Percentiles rank a stretch among this genome's conserved stretches.
Evolutionary conservation across 768 basidiomycete genomes (phyloP).

Genomic region (Thelephora aurantiotincta): DNA sequence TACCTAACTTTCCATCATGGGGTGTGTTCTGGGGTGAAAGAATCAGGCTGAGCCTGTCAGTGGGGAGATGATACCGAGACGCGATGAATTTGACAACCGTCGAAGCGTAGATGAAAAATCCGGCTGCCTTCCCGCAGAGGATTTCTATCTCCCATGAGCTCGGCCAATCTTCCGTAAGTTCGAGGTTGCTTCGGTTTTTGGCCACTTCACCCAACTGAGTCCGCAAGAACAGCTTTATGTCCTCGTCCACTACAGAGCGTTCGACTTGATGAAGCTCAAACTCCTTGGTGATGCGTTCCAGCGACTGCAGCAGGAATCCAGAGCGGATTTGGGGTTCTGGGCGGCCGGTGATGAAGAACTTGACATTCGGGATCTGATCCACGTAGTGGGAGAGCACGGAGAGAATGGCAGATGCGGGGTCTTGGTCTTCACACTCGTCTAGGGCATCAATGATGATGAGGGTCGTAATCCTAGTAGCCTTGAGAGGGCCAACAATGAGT

Average conservation of each 20-base stretch:
- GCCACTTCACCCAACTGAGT: neutral
- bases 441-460: conserved; percentile 9
- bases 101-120: conserved; percentile 13
- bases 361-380: neutral
- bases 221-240: conserved; percentile 1
- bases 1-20: conserved; percentile 1
- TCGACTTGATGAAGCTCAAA: neutral
- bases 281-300: neutral
- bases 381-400: neutral
- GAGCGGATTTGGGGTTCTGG: conserved; percentile 4
- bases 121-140: conserved; percentile 1
- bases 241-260: neutral
- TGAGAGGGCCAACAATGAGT: conserved; percentile 5
- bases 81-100: conserved; percentile 11
- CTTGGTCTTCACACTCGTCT: conserved; percentile 8
- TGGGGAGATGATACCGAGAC: conserved; percentile 1
- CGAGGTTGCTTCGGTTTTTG: neutral
- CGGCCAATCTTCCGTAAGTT: conserved; percentile 1
- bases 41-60: neutral
- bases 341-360: conserved; percentile 7
- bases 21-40: neutral
- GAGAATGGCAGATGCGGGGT: conserved; percentile 4
- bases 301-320: neutral
- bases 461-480: neutral
- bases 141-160: neutral